These are phyloP conservation scores for Alternaria angustiovoidea DNA, from an alignment of 2,329 filamentous ascomycete genomes.

Conservation along the genomic window DNA sequence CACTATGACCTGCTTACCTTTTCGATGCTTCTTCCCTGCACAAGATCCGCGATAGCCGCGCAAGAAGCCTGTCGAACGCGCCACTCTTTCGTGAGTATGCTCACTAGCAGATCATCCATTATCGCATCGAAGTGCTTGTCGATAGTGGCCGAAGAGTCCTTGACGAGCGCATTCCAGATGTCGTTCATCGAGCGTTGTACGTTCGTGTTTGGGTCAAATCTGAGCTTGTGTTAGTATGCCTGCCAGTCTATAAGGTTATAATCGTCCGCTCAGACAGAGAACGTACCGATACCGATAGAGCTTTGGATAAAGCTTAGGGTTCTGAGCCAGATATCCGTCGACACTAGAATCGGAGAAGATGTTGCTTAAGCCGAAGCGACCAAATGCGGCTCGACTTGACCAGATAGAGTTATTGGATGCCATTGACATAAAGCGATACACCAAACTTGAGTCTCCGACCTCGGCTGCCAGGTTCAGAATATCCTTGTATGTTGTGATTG, in stretches of 20 bases:
- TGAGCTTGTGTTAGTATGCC: constrained; percentile 28
- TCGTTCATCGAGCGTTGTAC: constrained; percentile 96
- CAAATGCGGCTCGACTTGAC: constrained; percentile 96
- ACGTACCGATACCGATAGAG: constrained; percentile 80
- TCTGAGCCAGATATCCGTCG: constrained; percentile 73
- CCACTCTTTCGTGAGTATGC: constrained; percentile 91
- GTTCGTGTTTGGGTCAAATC: constrained; percentile 90
- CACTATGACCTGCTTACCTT: constrained; percentile 39
- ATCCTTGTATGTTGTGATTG: constrained; percentile 95
- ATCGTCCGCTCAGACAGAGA: neutral
- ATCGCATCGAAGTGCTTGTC: constrained; percentile 87
- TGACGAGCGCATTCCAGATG: constrained; percentile 96
- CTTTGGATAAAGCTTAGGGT: constrained; percentile 94
- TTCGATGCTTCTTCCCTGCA: constrained; percentile 75
- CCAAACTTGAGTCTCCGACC: constrained; percentile 92
- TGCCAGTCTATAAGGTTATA: neutral
- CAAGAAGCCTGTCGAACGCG: constrained; percentile 91
- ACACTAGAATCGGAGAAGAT: constrained; percentile 85
- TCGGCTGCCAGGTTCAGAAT: constrained; percentile 96
- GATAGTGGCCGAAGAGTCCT: constrained; percentile 79
- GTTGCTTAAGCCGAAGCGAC: constrained; percentile 88
- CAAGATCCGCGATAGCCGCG: constrained; percentile 84
- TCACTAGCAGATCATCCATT: constrained; percentile 84
- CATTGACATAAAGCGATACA: constrained; percentile 98
- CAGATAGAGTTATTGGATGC: constrained; percentile 96